Conservation (phyloP, 805 yeast genomes). For the Komagataella kurtzmanii region DNA sequence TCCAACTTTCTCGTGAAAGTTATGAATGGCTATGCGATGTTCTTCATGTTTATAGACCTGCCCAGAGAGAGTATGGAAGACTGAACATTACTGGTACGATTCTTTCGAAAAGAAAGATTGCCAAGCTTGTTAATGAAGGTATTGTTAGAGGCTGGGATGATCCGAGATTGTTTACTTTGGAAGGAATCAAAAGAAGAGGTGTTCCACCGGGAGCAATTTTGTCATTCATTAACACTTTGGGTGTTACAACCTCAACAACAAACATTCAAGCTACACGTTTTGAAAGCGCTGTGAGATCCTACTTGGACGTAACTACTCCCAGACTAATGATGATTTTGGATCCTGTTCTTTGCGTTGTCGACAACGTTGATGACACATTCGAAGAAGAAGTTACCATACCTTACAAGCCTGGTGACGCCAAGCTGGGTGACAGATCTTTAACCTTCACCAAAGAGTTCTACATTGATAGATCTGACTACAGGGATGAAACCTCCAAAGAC, state of each 20-base stretch:
- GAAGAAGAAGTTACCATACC: constrained; percentile 67
- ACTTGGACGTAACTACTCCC: constrained; percentile 83
- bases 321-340: constrained; percentile 86
- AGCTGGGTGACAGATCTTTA: constrained; percentile 62
- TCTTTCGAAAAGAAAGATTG: constrained; percentile 90
- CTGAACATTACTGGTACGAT: constrained; percentile 90
- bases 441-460: constrained; percentile 67
- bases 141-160: constrained; percentile 96
- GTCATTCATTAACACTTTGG: constrained; percentile 85
- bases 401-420: constrained; percentile 75
- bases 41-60: constrained; percentile 91
- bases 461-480: constrained; percentile 83
- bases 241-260: constrained; percentile 90
- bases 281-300: constrained; percentile 79
- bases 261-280: constrained; percentile 85
- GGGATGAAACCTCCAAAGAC: constrained; percentile 51
- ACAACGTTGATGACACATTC: constrained; percentile 65
- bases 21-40: constrained; percentile 98
- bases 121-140: constrained; percentile 71
- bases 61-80: constrained; percentile 97
- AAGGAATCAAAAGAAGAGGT: constrained; percentile 92
- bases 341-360: constrained; percentile 75
- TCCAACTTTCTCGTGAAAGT: constrained; percentile 80
- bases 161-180: constrained; percentile 91
- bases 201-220: constrained; percentile 97